Conservation (phyloP, 2,329 filamentous ascomycete genomes). For the Botrytis tulipae region DNA sequence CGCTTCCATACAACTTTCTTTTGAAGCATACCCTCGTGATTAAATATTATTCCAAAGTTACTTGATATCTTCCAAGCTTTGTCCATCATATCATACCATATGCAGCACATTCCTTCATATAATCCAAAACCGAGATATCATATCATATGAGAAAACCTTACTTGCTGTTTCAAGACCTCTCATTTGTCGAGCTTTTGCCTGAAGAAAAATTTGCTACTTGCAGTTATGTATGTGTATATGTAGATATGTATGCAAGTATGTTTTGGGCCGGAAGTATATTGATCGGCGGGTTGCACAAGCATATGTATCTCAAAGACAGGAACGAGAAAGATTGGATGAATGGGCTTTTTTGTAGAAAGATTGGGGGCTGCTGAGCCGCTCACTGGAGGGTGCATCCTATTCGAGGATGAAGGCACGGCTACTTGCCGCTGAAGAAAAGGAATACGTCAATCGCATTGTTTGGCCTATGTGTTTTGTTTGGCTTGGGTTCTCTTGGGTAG, state of each 20-base stretch:
- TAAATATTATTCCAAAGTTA: not conserved
- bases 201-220: not conserved
- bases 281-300: conserved; percentile 2
- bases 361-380: not conserved
- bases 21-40: not conserved
- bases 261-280: not conserved
- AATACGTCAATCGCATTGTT: not conserved
- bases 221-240: not conserved
- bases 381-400: not conserved
- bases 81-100: not conserved
- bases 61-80: not conserved
- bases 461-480: not conserved
- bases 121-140: not conserved
- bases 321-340: not conserved
- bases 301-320: not conserved
- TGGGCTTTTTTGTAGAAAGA: not conserved
- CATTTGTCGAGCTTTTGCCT: not conserved
- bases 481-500: not conserved
- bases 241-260: not conserved
- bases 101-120: no score
- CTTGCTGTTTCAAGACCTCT: not conserved
- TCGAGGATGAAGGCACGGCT: conserved; percentile 5
- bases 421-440: conserved; percentile 8
- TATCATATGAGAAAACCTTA: not conserved
- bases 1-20: not conserved